Conservation (phyloP, 495 filamentous ascomycete species). For the Penicillium salamii region DNA sequence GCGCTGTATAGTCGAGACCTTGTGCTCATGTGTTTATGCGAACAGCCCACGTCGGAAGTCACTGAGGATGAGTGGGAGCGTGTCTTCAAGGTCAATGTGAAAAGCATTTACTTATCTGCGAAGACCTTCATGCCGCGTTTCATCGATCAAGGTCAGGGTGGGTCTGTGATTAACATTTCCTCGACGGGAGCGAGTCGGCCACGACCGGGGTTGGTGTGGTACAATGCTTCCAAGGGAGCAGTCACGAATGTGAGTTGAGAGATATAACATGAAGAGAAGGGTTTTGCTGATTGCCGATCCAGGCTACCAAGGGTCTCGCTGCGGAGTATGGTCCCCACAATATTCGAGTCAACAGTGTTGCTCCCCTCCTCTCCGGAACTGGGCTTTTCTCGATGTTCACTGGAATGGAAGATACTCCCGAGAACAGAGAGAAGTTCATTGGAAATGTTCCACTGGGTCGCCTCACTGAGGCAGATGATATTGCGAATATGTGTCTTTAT, state of each 20-base stretch:
- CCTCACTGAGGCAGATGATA: constrained; percentile 60
- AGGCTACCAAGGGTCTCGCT: constrained; percentile 64
- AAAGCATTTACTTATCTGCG: constrained; percentile 57
- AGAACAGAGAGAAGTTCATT: constrained; percentile 66
- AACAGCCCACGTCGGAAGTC: constrained; percentile 55
- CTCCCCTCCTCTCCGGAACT: constrained; percentile 59
- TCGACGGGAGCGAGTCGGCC: constrained; percentile 62
- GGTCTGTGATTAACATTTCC: constrained; percentile 64
- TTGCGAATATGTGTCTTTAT: constrained; percentile 65
- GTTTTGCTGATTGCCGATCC: neutral
- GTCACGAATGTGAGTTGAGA: constrained; percentile 55
- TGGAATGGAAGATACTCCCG: constrained; percentile 63
- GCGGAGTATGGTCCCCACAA: constrained; percentile 64
- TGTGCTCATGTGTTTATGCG: neutral
- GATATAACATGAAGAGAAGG: neutral
- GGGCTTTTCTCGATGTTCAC: constrained; percentile 65
- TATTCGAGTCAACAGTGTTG: constrained; percentile 64
- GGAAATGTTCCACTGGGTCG: constrained; percentile 64
- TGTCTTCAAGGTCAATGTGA: constrained; percentile 64
- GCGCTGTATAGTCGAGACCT: neutral
- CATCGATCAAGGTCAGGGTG: constrained; percentile 55
- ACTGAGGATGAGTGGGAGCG: constrained; percentile 65
- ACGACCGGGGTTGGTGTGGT: constrained; percentile 67
- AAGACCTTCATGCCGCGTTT: constrained; percentile 53
- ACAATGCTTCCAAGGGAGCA: constrained; percentile 66